These are phyloP conservation scores for Arxiozyma bovina DNA, from an alignment of 1,139 yeast species.

Conservation along the genomic window DNA sequence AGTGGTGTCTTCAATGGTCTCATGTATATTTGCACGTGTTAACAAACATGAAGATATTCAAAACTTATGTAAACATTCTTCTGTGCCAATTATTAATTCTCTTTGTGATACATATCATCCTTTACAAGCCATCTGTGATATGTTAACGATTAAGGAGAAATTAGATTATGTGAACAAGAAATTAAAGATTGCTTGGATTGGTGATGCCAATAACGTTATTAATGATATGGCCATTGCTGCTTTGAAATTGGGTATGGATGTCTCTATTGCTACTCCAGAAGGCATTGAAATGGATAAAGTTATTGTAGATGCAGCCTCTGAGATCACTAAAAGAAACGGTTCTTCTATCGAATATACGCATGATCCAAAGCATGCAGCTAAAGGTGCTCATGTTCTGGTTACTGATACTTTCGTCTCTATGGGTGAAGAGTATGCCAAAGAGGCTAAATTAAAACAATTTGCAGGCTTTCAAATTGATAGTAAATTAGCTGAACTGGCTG, in stretches of 20 bases:
- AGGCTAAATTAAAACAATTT: constrained; percentile 65
- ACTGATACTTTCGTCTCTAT: constrained; percentile 98
- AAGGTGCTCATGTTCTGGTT: constrained; percentile 69
- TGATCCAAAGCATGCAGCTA: constrained; percentile 66
- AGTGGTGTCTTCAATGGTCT: constrained; percentile 89
- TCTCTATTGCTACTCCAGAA: constrained; percentile 72
- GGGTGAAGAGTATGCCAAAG: constrained; percentile 88
- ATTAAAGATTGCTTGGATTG: constrained; percentile 86
- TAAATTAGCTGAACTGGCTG: constrained; percentile 53
- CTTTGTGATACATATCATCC: constrained; percentile 92
- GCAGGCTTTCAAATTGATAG: constrained; percentile 75
- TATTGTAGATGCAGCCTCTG: constrained; percentile 48
- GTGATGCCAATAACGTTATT: constrained; percentile 91
- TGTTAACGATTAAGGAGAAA: constrained; percentile 74
- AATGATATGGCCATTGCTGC: constrained; percentile 92
- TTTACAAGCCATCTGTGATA: constrained; percentile 86
- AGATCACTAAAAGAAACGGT: constrained; percentile 45
- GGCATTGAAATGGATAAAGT: constrained; percentile 56
- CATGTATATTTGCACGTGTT: constrained; percentile 94
- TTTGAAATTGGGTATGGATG: constrained; percentile 74
- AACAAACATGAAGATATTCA: constrained; percentile 74
- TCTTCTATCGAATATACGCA: constrained; percentile 55
- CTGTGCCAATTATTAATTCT: constrained; percentile 88
- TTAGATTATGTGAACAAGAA: constrained; percentile 39
- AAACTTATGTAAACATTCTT: constrained; percentile 62